Base-by-base conservation (phyloP, 2,329 filamentous ascomycete genomes). In the Clonostachys sp. region DNA sequence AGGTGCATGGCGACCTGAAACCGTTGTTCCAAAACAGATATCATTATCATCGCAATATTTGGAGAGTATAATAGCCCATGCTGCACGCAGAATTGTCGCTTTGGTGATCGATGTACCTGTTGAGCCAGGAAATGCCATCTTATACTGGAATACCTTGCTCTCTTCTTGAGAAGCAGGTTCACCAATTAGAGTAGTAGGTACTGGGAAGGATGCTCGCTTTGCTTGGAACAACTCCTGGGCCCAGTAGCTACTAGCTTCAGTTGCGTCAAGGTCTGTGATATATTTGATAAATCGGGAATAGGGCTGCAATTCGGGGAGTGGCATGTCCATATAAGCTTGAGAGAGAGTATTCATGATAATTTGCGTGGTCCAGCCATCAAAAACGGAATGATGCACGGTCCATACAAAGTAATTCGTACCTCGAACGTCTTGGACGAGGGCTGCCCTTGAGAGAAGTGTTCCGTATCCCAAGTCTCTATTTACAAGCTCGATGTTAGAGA, bases 301-400 rank as follows among this genome's bases (percentile, higher is more conserved):
- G 12, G 45, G 36, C 34, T 40, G 14, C n/a, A 46, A 20, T 18
- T 7, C 63, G 18, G 7, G 43, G 42, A 14, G 9, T 42, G 46
- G 12, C 12, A 12, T 43, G 13, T 46, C 46, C 16, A 38, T 10
- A 33, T 50, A 46, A 33, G 30, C 45, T 30, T 39, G 13, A 10
- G 30, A 30, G 12, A 44, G 42, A 20, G 75, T 68, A 12, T 88
- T 55, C 1, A 95, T 65, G 33, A 92, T 20, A 10, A 50, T 70
- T 45, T 96, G 86, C 59, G 91, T 77, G 0, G 89, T 91, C 91
- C 91, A 96, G 14, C 91, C 91, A 63, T 96, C 91, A 59, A 95
- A 96, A 1, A 95, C 62, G 1, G 89, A 83, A 64, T 96, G 91
- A 59, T 95, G 91, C 0, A 95, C 71, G 12, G 84, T 74, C 41